These are phyloP conservation scores for Phaeosphaeria sp. DNA, from an alignment of 2,329 filamentous ascomycete genomes.

Conservation along the genomic window DNA sequence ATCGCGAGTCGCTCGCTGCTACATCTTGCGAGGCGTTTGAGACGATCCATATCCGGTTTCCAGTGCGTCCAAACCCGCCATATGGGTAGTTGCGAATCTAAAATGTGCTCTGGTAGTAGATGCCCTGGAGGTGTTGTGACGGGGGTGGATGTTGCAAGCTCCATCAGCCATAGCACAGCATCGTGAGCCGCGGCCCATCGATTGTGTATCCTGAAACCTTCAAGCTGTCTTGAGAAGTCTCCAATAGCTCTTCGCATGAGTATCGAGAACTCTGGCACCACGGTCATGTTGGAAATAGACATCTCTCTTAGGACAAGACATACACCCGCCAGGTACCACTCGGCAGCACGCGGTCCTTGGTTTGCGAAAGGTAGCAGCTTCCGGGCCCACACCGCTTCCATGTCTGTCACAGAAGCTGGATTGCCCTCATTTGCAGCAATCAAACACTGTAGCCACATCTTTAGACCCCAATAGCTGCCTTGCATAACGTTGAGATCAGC, in stretches of 20 bases:
- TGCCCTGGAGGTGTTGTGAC: slow-evolving; percentile 11
- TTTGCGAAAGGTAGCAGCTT: slow-evolving; percentile 31
- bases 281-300: slow-evolving; percentile 19
- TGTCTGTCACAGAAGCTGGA: slow-evolving; percentile 25
- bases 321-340: slow-evolving; percentile 32
- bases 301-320: slow-evolving; percentile 19
- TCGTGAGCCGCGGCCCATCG: slow-evolving; percentile 31
- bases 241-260: slow-evolving; percentile 26
- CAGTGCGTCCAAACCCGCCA: slow-evolving; percentile 42
- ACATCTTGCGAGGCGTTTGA: slow-evolving; percentile 19
- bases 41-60: slow-evolving; percentile 29
- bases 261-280: slow-evolving; percentile 29
- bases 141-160: slow-evolving; percentile 12
- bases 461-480: slow-evolving; percentile 36
- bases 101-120: slow-evolving; percentile 25
- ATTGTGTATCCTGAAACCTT: slow-evolving; percentile 31
- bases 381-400: slow-evolving; percentile 38
- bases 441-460: slow-evolving; percentile 35
- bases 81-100: slow-evolving; percentile 31
- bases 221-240: slow-evolving; percentile 30
- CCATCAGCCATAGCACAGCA: slow-evolving; percentile 30
- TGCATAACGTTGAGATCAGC: slow-evolving; percentile 33
- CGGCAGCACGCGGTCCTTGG: slow-evolving; percentile 29
- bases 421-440: slow-evolving; percentile 37
- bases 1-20: slow-evolving; percentile 17